Base-by-base conservation (phyloP, 495 filamentous ascomycete genomes). In the Penicillium subrubescens region DNA sequence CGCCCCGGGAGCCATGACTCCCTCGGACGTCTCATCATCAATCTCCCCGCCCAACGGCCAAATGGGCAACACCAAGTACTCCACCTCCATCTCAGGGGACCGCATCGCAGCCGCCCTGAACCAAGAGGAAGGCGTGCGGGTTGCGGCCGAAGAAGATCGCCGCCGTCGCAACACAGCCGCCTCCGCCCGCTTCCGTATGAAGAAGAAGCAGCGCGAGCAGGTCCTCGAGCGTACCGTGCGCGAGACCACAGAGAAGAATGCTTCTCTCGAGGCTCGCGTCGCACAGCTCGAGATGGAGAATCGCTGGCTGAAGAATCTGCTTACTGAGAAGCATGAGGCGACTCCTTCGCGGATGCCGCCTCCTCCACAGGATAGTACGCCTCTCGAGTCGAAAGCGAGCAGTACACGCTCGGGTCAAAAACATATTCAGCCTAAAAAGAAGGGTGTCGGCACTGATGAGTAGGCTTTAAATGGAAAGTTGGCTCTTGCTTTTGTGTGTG, bases 121-220 rank as follows among this genome's bases (percentile, higher is more conserved):
- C 46, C 77, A 76, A 46, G 79, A 82, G 69, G 80, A 78, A 67
- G 69, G 70, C 78, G 87, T 64, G 84, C 93, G 92, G 37, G 68
- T 88, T 15, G 93, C 92, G 17, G 94, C 95, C 34, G 95, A 99
- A 78, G 95, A 99, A 81, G 95, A 99, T 77, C 97, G 97, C 76
- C 92, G 95, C 12, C 89, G 94, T 51, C 91, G 95, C 64, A 99
- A 99, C 78, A 99, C 95, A 1, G 95, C 95, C 39, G 95, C 95
- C 46, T 91, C 87, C 55, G 95, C 95, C 23, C 90, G 95, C 59
- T 99, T 99, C 86, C 91, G 95, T 61, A 88, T 96, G 71, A 99
- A 99, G 87, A 99, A 99, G 92, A 99, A 99, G 86, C 92, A 96
- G 79, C 91, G 95, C 59, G 95, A 99, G 81, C 91, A 95, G 74